Evolutionary conservation across 164 flowering plant species (phyloP), one percentile per base, ranked within the genome.

Genomic region (Vitis rupestris): DNA sequence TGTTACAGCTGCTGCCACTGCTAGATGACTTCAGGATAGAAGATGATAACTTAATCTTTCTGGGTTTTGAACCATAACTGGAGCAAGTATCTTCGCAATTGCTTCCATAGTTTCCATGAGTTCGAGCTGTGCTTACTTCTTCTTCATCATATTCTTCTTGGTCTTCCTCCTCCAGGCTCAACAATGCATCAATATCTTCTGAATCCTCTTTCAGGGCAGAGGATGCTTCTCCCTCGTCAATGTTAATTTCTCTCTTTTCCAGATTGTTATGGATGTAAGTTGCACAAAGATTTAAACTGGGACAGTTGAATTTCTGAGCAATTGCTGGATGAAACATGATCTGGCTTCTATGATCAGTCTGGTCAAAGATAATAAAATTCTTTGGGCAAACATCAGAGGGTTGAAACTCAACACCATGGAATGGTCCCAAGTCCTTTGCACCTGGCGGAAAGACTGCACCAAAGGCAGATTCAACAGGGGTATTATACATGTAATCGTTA

Each of bases 281-380:
- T 9, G 79, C 48, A 69, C n/a, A 55, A 37, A 75, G 13, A 64
- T 82, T 79, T 13, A 85, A 51, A 68, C 72, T 74, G 64, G 86
- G 83, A 70, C 55, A 67, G 59, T 15, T 69, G 29, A 88, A 75
- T 50, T 82, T 86, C 65, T 78, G 73, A 48, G 79, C 76, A 23
- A 86, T 72, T 13, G 81, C 82, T 37, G 97, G 94, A 63, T 91
- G 80, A 76, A 73, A 85, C 91, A 91, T 84, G 48, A 91, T 76
- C 65, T 87, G 82, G 72, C 89, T 88, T 66, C 78, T 69, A 50
- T 84, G 72, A 61, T 83, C 82, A 52, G 85, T 88, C 74, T 85
- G 93, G 71, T 91, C 93, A 61, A 87, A 84, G 61, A 91, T 83
- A 17, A 91, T 80, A 81, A 87, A 90, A 71, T 88, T 89, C 81